Conservation (phyloP, 2,329 filamentous ascomycete genomes). For the Teratosphaeria nubilosa region DNA sequence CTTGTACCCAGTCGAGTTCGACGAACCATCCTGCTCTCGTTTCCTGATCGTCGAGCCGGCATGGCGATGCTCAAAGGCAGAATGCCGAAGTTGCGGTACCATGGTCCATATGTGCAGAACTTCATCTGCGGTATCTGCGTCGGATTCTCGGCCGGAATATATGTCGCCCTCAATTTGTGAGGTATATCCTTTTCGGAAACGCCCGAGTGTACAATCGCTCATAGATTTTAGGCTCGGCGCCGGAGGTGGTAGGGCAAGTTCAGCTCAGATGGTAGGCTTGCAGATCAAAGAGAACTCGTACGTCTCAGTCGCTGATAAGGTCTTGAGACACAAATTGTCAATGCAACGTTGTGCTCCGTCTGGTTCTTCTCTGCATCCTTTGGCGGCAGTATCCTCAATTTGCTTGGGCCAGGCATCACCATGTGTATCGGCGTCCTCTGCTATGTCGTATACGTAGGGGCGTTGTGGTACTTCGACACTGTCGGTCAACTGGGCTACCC, state of each 20-base stretch:
- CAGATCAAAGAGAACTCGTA: not conserved
- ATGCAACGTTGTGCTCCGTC: conserved; percentile 20
- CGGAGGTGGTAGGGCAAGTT: conserved; percentile 20
- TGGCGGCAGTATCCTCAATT: conserved; percentile 20
- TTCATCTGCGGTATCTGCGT: conserved; percentile 3
- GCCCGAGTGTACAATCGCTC: not conserved
- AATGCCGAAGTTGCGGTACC: not conserved
- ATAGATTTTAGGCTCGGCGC: conserved; percentile 15
- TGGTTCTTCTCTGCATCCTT: conserved; percentile 21
- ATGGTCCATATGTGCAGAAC: conserved; percentile 1
- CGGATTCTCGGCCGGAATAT: conserved; percentile 12
- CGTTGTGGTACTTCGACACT: conserved; percentile 22
- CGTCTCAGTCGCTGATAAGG: not conserved
- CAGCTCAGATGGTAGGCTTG: conserved; percentile 13
- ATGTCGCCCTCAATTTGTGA: conserved; percentile 11
- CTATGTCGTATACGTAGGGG: conserved; percentile 22
- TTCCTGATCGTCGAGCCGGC: no score
- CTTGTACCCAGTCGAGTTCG: not conserved
- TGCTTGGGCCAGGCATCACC: conserved; percentile 17
- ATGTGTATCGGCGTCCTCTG: conserved; percentile 15
- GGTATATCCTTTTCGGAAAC: not conserved
- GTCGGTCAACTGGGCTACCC: conserved; percentile 17
- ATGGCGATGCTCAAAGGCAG: not conserved
- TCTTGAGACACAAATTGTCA: conserved; percentile 13
- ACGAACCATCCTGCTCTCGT: not conserved